A percentile compares a stretch with the other conserved stretches of the same genome.
These are phyloP conservation scores for Russula sp. DNA, from an alignment of 768 basidiomycete species.

Conservation along the genomic window DNA sequence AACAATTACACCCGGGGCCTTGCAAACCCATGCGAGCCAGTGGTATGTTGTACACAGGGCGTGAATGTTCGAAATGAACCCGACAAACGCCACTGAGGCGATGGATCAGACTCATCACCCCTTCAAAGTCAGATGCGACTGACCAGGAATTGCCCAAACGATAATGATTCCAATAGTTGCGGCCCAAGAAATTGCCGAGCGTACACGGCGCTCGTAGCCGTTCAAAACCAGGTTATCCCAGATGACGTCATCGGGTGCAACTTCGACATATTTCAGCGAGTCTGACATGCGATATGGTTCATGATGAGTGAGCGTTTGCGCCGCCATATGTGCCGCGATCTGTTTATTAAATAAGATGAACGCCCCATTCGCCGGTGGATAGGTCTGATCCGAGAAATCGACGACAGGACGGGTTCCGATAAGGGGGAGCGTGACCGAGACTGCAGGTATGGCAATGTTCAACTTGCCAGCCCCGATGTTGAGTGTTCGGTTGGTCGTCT, in stretches of 20 bases:
- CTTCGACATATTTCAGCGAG: constrained; percentile 58
- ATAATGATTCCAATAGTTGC: constrained; percentile 76
- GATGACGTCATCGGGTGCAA: constrained; percentile 83
- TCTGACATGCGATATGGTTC: constrained; percentile 76
- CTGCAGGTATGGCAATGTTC: constrained; percentile 17
- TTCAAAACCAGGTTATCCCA: constrained; percentile 89
- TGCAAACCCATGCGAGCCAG: constrained; percentile 86
- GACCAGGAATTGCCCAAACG: constrained; percentile 82
- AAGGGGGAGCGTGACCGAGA: constrained; percentile 17
- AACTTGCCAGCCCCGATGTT: constrained; percentile 25
- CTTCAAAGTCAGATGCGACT: constrained; percentile 21
- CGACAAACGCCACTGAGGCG: constrained; percentile 49
- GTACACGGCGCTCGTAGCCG: constrained; percentile 59
- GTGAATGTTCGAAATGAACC: constrained; percentile 75
- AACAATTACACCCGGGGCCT: constrained; percentile 53
- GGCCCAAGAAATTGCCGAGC: constrained; percentile 53
- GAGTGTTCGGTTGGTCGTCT: constrained; percentile 24
- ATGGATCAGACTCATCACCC: background rate
- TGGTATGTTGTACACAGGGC: constrained; percentile 53
- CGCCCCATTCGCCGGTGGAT: constrained; percentile 45
- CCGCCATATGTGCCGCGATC: constrained; percentile 87
- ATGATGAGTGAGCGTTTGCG: constrained; percentile 69
- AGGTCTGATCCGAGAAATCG: constrained; percentile 27
- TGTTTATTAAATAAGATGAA: constrained; percentile 92
- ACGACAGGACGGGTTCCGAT: constrained; percentile 17